Base-by-base conservation (phyloP, 2,329 filamentous ascomycete genomes). In the Diatrype stigma region DNA sequence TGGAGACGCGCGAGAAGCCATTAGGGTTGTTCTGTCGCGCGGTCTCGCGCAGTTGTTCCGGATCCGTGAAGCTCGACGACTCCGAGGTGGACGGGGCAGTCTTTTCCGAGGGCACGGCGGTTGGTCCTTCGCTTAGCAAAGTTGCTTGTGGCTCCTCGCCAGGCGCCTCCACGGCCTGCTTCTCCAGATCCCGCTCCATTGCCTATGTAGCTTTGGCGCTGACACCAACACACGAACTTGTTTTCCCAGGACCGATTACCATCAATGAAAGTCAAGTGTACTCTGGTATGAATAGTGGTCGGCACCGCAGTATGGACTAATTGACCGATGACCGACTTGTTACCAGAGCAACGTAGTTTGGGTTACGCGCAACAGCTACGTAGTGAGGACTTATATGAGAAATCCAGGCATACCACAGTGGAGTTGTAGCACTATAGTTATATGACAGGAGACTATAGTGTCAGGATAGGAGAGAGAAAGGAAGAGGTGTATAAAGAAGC, bases 1-100 rank as follows among this genome's bases (percentile, higher is more conserved):
- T 60, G 46, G 66, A 56, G 22, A 67, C 60, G n/a, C 62, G 63
- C 5, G 73, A 69, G 48, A 73, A 72, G 34, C 77, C 77, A 59
- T 73, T 70, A 45, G 77, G 76, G 57, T 80, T 80, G 53, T 65
- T 70, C 47, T 70, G 72, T 21, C 72, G 68, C 5, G 67, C 71
- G 47, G 69, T 63, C 50, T 77, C 72, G 26, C 67, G 63, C 55
- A 70, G 63, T 44, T 75, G 67, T 54, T 75, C 73, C 16, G 62
- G 55, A 50, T 65, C 61, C 17, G 46, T 38, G 26, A 55, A 54
- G 45, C 52, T 52, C 14, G 51, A 55, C 2, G 60, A 51, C 22
- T 56, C 51, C 2, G 64, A 64, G n/a, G 58, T 54, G 28, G 58
- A 50, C 5, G 63, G 60, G 17, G 60, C 58, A 10, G 54, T 61